Percentiles rank a stretch among this genome's conserved stretches.
These are phyloP conservation scores for Aspergillus heteromorphus DNA, from an alignment of 495 filamentous ascomycete species.

Conservation along the genomic window DNA sequence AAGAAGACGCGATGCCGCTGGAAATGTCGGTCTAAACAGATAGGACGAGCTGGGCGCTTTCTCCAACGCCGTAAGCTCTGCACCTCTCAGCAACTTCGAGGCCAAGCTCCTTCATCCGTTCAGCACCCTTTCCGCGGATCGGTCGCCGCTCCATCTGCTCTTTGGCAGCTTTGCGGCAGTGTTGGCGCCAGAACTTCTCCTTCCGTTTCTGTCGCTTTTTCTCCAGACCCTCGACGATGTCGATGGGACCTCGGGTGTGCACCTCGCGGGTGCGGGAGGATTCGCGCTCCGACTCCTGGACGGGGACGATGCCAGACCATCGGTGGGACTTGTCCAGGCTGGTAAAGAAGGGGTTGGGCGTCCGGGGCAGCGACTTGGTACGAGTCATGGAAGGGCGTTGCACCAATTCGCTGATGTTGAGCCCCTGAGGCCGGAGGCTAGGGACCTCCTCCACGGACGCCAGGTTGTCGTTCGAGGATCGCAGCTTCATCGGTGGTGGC, in stretches of 20 bases:
- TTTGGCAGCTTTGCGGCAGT: constrained; percentile 62
- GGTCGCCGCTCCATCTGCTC: constrained; percentile 54
- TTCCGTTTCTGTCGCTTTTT: constrained; percentile 85
- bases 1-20: constrained; percentile 21
- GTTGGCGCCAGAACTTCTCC: constrained; percentile 83
- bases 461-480: constrained; percentile 24
- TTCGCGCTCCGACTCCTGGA: constrained; percentile 31
- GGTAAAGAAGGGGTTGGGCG: constrained; percentile 62
- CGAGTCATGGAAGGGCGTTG: constrained; percentile 57
- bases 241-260: constrained; percentile 78
- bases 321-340: constrained; percentile 31
- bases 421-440: constrained; percentile 22
- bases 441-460: constrained; percentile 26
- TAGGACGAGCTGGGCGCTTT: constrained; percentile 70
- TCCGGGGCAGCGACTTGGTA: constrained; percentile 75
- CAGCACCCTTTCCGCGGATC: constrained; percentile 76
- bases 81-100: constrained; percentile 72
- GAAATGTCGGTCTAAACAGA: constrained; percentile 52
- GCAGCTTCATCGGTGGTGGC: constrained; percentile 41
- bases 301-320: constrained; percentile 28
- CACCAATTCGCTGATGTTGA: constrained; percentile 55
- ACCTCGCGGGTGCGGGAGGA: constrained; percentile 39
- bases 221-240: constrained; percentile 95
- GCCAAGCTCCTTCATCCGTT: constrained; percentile 92
- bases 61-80: constrained; percentile 58